A percentile compares a stretch with the other conserved stretches of the same genome.
Conservation (phyloP, 2,329 filamentous ascomycete species). For the Fusarium sororula region DNA sequence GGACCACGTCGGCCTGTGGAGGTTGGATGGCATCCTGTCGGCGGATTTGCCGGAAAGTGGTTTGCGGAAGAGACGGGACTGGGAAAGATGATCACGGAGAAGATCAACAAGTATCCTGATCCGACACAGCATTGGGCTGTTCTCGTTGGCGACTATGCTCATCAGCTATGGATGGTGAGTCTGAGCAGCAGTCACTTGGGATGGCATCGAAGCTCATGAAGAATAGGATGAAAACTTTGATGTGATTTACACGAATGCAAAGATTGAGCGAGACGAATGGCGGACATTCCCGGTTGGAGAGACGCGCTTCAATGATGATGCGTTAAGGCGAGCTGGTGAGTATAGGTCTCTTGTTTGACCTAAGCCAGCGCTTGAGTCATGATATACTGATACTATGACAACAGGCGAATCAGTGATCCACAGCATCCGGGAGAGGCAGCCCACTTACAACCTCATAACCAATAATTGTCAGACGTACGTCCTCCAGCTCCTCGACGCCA, state of each 20-base stretch:
- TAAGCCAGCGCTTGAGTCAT: accelerated
- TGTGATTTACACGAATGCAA: conserved; percentile 65
- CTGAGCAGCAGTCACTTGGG: accelerated
- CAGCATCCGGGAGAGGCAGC: conserved; percentile 57
- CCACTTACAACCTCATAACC: conserved; percentile 66
- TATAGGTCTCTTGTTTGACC: too few species aligned
- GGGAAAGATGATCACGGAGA: conserved; percentile 65
- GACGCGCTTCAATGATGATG: conserved; percentile 65
- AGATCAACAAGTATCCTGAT: conserved; percentile 64
- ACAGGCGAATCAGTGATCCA: conserved; percentile 63
- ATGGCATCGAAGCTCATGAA: background rate
- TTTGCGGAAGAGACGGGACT: conserved; percentile 65
- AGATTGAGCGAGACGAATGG: conserved; percentile 58
- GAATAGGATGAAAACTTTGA: conserved; percentile 62
- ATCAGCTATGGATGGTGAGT: conserved; percentile 68
- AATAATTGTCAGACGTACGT: conserved; percentile 70
- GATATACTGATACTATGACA: accelerated
- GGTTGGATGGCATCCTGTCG: conserved; percentile 68
- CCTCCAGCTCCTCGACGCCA: conserved; percentile 61
- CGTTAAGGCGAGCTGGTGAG: conserved; percentile 58
- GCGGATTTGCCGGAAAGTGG: conserved; percentile 65
- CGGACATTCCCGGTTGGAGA: conserved; percentile 60
- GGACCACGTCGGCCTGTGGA: conserved; percentile 52
- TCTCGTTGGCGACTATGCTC: conserved; percentile 63
- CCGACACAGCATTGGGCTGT: conserved; percentile 70